Evolutionary conservation across 768 basidiomycete species (phyloP).

Genomic region (Tylopilus plumbeoviolaceoides): DNA sequence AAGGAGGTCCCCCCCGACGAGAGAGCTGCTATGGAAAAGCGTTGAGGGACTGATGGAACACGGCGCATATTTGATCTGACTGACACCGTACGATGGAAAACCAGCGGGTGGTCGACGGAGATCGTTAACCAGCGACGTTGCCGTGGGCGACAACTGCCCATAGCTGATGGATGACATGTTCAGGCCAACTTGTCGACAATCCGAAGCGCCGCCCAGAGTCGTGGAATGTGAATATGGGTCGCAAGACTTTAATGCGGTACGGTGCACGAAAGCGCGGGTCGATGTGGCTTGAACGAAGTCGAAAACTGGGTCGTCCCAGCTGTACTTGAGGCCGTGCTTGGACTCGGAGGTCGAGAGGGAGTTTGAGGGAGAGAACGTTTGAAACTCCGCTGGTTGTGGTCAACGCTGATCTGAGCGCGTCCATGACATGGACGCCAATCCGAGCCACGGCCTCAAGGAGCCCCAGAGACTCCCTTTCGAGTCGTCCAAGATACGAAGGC

Average conservation of each 20-base stretch:
- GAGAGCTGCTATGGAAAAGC: constrained; percentile 21
- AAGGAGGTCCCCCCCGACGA: constrained; percentile 46
- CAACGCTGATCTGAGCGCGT: constrained; percentile 9
- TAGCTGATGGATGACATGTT: constrained; percentile 28
- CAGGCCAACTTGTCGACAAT: constrained; percentile 2
- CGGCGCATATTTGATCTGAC: constrained; percentile 19
- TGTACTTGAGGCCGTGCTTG: constrained; percentile 6
- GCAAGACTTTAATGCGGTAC: neutral
- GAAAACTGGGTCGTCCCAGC: constrained; percentile 4
- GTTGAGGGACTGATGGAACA: constrained; percentile 17
- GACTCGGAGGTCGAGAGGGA: constrained; percentile 15
- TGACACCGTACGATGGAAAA: constrained; percentile 31
- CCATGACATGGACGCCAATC: constrained; percentile 20
- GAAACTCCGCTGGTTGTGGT: constrained; percentile 30
- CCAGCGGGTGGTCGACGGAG: constrained; percentile 25
- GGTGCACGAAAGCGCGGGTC: constrained; percentile 5
- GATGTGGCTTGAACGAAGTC: neutral
- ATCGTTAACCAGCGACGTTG: constrained; percentile 23
- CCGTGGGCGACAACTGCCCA: constrained; percentile 25
- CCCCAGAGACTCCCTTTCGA: constrained; percentile 54
- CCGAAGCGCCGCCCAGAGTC: constrained; percentile 6
- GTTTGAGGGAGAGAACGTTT: constrained; percentile 26
- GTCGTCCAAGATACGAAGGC: constrained; percentile 44
- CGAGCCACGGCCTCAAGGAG: constrained; percentile 32
- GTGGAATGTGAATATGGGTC: constrained; percentile 1